Base-by-base conservation (phyloP, 805 yeast genomes). In the Pichia manshurica region DNA sequence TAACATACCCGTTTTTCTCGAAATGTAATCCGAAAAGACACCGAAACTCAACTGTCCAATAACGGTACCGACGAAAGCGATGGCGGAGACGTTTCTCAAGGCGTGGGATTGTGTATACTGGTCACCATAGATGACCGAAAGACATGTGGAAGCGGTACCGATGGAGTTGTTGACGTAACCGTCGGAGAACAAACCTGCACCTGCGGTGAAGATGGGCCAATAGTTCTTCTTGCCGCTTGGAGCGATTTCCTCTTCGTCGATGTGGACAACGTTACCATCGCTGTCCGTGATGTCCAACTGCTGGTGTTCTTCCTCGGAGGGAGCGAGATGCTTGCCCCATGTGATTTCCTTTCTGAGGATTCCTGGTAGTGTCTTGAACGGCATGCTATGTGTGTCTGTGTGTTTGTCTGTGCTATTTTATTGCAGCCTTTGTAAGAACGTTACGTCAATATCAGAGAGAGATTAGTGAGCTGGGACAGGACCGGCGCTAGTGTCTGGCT, bases 161-260 rank as follows among this genome's bases (percentile, higher is more conserved):
- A 87, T 84, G 45, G 93, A 81, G 67, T 87, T 87, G 64, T 89
- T 89, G 51, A 87, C 84, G 63, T 89, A 90, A 46, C 97, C 97
- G 67, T 91, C 98, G 33, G 95, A 83, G 67, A 90, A 89, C 40
- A 90, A 73, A 46, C 96, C 97, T 0, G 96, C 93, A 53, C 97
- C 97, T 1, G 96, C 82, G 12, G 87, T 82, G 53, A 84, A 71
- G 43, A 86, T 80, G 5, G 93, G 81, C 84, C 88, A 77, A 54
- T 67, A 59, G 6, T 60, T 52, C 31, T 53, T 62, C 15, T 54
- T 46, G 20, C 54, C 64, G 13, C 49, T 23, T 9, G 63, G 60
- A 4, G 54, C 53, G 35, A 62, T 53, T 9, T 51, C 58, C 5
- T 56, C 60, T 46, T 62, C 65, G 13, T 59, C 48, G 29, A 63